These are phyloP conservation scores for Potentilla sterilis DNA, from an alignment of 306 rosid species.

Conservation along the genomic window DNA sequence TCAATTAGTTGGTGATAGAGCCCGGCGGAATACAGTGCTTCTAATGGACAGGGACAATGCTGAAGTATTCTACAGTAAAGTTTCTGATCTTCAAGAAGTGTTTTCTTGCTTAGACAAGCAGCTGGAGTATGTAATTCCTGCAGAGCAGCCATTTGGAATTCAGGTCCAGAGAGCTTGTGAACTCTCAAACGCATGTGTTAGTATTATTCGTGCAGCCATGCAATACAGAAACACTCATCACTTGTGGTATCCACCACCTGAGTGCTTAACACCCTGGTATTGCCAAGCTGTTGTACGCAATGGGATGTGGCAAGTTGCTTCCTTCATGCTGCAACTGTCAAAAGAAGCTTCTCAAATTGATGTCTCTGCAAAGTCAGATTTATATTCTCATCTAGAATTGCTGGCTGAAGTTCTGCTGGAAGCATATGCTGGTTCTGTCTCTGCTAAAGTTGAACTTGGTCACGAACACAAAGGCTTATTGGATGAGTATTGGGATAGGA, in stretches of 20 bases:
- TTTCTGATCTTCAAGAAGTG: slow-evolving; percentile 86
- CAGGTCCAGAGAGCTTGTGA: slow-evolving; percentile 86
- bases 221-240: slow-evolving; percentile 68
- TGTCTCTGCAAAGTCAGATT: slow-evolving; percentile 51
- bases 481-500: slow-evolving; percentile 81
- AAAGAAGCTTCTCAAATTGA: slow-evolving; percentile 70
- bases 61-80: slow-evolving; percentile 94
- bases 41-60: slow-evolving; percentile 98
- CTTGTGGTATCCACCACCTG: slow-evolving; percentile 97
- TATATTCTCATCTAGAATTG: slow-evolving; percentile 65
- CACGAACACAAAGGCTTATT: slow-evolving; percentile 76
- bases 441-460: slow-evolving; percentile 74
- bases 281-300: slow-evolving; percentile 73
- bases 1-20: slow-evolving; percentile 89
- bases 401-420: slow-evolving; percentile 82
- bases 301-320: slow-evolving; percentile 80
- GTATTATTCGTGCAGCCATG: slow-evolving; percentile 58
- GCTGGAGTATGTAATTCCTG: slow-evolving; percentile 63
- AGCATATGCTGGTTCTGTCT: slow-evolving; percentile 83
- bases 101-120: slow-evolving; percentile 81
- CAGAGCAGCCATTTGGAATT: slow-evolving; percentile 60
- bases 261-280: slow-evolving; percentile 88
- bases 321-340: slow-evolving; percentile 67
- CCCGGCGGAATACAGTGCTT: slow-evolving; percentile 85
- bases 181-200: slow-evolving; percentile 81